Conservation (phyloP, 257 asterid species). For the Solanum dulcamara region DNA sequence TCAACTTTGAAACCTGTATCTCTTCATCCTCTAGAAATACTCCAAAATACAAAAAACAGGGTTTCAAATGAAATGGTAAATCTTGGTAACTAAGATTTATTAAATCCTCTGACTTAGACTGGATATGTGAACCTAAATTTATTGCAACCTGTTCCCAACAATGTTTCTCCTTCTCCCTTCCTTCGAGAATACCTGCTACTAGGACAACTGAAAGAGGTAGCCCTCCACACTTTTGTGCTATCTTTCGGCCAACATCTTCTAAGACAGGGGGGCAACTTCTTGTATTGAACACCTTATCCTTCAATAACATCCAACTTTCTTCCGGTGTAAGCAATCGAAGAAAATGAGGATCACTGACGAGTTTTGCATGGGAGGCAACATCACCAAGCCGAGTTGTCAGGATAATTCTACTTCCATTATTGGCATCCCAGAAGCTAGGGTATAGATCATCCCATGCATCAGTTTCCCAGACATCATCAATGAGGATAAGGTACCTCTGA, state of each 20-base stretch:
- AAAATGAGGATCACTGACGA: not conserved
- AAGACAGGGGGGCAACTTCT: not conserved
- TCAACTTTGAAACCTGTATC: not conserved
- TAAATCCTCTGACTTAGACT: not conserved
- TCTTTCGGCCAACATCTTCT: not conserved
- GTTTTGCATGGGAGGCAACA: not conserved
- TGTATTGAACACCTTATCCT: not conserved
- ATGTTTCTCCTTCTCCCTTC: not conserved
- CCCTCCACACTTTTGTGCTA: not conserved
- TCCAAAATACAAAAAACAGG: not conserved
- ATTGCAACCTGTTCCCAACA: not conserved
- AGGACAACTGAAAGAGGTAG: not conserved
- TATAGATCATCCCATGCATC: constrained; percentile 1
- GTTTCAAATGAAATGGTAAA: not conserved
- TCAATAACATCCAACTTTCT: not conserved
- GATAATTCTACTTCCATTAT: constrained; percentile 23
- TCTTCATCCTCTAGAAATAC: not conserved
- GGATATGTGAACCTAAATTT: not conserved
- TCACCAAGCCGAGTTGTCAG: constrained; percentile 14
- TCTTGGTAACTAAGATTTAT: constrained; percentile 1
- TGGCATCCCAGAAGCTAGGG: not conserved
- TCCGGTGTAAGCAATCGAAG: not conserved
- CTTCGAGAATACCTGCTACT: not conserved
- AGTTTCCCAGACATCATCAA: constrained; percentile 35
- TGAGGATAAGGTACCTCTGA: constrained; percentile 16